These are phyloP conservation scores for Orbilia blumenaviensis DNA, from an alignment of 2,329 filamentous ascomycete genomes.

Conservation along the genomic window DNA sequence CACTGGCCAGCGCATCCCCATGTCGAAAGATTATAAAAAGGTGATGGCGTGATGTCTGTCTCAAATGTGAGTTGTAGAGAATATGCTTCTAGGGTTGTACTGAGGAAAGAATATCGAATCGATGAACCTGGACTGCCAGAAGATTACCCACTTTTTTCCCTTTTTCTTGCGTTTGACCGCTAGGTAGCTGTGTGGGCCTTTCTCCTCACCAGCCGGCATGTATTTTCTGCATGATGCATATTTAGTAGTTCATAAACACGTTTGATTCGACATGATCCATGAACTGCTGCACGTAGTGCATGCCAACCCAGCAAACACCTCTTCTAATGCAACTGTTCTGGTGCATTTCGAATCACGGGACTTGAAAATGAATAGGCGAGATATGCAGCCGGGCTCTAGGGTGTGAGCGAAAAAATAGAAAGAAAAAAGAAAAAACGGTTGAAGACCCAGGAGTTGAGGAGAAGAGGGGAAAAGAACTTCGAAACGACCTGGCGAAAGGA, in stretches of 20 bases:
- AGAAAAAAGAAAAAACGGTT: slow-evolving; percentile 38
- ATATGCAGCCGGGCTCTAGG: slow-evolving; percentile 29
- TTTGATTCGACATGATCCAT: slow-evolving; percentile 43
- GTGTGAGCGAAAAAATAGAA: slow-evolving; percentile 45
- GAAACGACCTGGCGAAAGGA: slow-evolving; percentile 25
- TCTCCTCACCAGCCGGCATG: slow-evolving; percentile 35
- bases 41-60: slow-evolving; percentile 51
- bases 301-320: slow-evolving; percentile 49
- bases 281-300: slow-evolving; percentile 31
- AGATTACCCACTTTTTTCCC: slow-evolving; percentile 5
- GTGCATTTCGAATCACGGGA: slow-evolving; percentile 31
- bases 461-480: slow-evolving; percentile 6
- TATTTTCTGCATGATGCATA: slow-evolving; percentile 43
- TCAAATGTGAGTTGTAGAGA: slow-evolving; percentile 32
- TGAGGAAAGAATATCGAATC: slow-evolving; percentile 19
- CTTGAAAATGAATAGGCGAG: slow-evolving; percentile 40
- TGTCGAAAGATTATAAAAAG: slow-evolving; percentile 38
- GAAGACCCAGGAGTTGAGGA: not conserved
- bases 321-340: slow-evolving; percentile 36
- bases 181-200: slow-evolving; percentile 7
- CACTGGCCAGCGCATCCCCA: slow-evolving; percentile 48
- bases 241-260: slow-evolving; percentile 6
- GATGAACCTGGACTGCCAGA: slow-evolving; percentile 24
- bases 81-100: slow-evolving; percentile 17
- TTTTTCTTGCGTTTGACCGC: slow-evolving; percentile 20